Base-by-base conservation (phyloP, 305 asterid genomes). In the Fraxinus sp. region DNA sequence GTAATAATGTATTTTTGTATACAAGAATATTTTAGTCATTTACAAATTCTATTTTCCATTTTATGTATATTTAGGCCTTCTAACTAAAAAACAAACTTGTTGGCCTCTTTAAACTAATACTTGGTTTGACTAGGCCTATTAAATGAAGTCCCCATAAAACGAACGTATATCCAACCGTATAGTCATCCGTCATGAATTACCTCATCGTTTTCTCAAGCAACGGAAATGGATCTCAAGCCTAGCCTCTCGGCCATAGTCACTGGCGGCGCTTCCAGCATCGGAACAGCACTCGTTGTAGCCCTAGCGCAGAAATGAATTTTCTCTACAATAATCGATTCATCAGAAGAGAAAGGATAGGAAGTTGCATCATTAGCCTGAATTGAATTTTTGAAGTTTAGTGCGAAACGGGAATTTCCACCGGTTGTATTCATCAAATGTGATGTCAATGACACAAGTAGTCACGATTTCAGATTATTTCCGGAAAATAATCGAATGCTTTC, bases 261-360 rank as follows among this genome's bases (percentile, higher is more conserved):
- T 83, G 99, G 99, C 76, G 99, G 95, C 78, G 98, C 95, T 66
- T 84, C 97, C 79, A 98, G 99, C 80, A 95, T 94, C 84, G 99
- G 99, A 87, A 87, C 77, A 87, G 97, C 95, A 11, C 83, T 95
- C 74, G 90, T 89, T 20, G 68, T 95, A 83, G 99, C 97, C 4
- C 93, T 95, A 49, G 97, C 97, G 39, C 87, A 85, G 88, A 93
- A 87, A 85, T 98, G 98, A 82, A 52, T 94, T 35, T 92, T 93
- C 88, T 76, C 92, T 81, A 92, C 98, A 1, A 74, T 95, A 74
- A 79, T 94, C 22, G 99, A 95, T 83, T 90, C 87, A 71, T 86
- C 93, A 13, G 86, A 86, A 79, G 93, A 91, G 83, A 32, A 32
- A 44, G 99, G 98, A 76, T 82, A 79, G 77, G 91, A 93, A 83